A percentile compares a stretch with the other conserved stretches of the same genome.
Conservation (phyloP, 176 grass and related monocot genomes). For the Saccharum spontaneum region DNA sequence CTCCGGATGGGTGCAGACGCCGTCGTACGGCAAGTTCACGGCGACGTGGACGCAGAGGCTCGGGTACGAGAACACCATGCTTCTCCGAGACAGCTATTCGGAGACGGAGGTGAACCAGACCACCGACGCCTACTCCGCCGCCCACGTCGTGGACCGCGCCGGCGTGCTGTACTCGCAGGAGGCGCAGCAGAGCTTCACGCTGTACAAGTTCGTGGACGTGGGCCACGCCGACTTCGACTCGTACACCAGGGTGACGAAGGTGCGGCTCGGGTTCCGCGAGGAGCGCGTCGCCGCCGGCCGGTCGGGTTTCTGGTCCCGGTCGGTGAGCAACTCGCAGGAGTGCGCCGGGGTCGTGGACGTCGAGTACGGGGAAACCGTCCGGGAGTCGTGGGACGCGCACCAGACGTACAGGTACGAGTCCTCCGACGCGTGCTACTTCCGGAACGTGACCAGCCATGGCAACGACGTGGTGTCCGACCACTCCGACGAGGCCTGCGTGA, state of each 20-base stretch:
- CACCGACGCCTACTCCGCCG: constrained; percentile 51
- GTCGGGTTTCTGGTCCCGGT: constrained; percentile 50
- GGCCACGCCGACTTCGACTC: constrained; percentile 26
- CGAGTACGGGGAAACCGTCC: constrained; percentile 41
- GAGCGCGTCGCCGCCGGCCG: constrained; percentile 61
- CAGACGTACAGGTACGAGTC: constrained; percentile 73
- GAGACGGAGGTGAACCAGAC: constrained; percentile 58
- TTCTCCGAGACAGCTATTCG: not conserved
- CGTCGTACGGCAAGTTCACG: constrained; percentile 76
- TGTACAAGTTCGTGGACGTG: constrained; percentile 47
- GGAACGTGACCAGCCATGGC: constrained; percentile 46
- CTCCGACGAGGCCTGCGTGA: constrained; percentile 42
- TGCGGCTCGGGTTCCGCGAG: constrained; percentile 53
- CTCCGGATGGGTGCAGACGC: constrained; percentile 63
- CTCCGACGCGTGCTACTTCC: constrained; percentile 55
- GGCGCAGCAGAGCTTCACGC: constrained; percentile 55
- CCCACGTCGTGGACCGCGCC: constrained; percentile 37
- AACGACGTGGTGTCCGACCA: constrained; percentile 39
- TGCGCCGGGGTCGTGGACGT: constrained; percentile 37
- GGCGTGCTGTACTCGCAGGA: constrained; percentile 58
- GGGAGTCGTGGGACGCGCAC: constrained; percentile 40
- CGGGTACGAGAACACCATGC: constrained; percentile 54
- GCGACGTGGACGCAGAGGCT: constrained; percentile 57
- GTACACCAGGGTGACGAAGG: constrained; percentile 32
- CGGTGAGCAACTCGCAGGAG: constrained; percentile 60